Percentiles rank a stretch among this genome's conserved stretches.
phyloP scores from a whole-genome alignment of 2,329 filamentous ascomycete genomes.

The Hymenoscyphus fraxineus region DNA sequence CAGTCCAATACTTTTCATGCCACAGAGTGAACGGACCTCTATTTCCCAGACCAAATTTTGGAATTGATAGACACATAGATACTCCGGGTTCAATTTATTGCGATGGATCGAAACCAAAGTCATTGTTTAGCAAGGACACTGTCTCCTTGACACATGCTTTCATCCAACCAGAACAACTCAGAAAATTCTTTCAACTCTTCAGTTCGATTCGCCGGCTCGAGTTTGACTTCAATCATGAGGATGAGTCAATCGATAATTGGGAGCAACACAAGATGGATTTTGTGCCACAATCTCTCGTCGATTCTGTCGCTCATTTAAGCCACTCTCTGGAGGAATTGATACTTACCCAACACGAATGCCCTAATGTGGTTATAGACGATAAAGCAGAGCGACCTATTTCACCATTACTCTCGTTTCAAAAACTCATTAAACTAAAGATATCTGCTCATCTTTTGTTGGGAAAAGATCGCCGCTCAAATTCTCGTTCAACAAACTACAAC shows the following conservation, averaged over 20 bases:
- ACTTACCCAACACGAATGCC: not conserved
- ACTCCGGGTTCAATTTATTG: no score
- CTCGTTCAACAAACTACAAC: no score
- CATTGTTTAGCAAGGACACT: not conserved
- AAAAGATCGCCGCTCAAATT: not conserved
- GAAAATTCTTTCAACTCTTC: not conserved
- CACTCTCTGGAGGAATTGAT: not conserved
- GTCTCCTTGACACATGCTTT: not conserved
- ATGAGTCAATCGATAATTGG: not conserved
- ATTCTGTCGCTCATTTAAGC: not conserved
- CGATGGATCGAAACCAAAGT: no score
- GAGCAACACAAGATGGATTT: not conserved
- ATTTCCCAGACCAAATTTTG: not conserved
- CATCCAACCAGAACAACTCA: not conserved
- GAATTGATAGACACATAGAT: not conserved
- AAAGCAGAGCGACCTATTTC: not conserved
- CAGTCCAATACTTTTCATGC: not conserved
- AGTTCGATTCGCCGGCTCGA: not conserved
- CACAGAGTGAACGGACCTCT: not conserved
- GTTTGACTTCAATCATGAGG: not conserved
- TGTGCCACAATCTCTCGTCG: not conserved
- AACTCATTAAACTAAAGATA: not conserved
- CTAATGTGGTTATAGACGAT: no score
- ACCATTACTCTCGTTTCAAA: not conserved
- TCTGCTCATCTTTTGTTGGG: not conserved